A percentile compares a stretch with the other conserved stretches of the same genome.
These are phyloP conservation scores for Metschnikowia cubensis DNA, from an alignment of 805 yeast genomes.

Conservation along the genomic window DNA sequence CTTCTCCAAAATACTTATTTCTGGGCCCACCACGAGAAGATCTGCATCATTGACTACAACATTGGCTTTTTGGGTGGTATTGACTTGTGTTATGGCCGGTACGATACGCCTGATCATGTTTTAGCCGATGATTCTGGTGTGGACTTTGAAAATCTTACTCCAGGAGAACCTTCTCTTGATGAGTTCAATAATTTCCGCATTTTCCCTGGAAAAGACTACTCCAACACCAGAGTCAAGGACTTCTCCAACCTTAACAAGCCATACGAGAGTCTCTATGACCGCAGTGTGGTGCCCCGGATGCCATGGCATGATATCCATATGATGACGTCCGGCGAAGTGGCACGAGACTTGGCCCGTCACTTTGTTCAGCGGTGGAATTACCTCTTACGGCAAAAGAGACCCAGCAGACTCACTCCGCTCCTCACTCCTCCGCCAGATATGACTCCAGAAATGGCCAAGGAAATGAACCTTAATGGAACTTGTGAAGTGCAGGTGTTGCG, in stretches of 20 bases:
- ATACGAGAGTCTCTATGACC: constrained; percentile 86
- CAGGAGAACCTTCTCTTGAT: constrained; percentile 32
- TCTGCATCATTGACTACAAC: constrained; percentile 81
- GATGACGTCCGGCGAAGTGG: constrained; percentile 91
- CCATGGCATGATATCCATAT: constrained; percentile 99
- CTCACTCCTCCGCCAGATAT: constrained; percentile 90
- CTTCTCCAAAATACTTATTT: constrained; percentile 87
- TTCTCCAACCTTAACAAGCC: constrained; percentile 79
- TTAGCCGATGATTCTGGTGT: constrained; percentile 65
- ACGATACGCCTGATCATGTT: constrained; percentile 94
- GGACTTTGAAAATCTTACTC: constrained; percentile 29
- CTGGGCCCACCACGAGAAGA: constrained; percentile 99
- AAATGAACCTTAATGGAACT: constrained; percentile 66
- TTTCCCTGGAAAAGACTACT: constrained; percentile 96
- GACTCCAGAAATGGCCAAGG: constrained; percentile 62
- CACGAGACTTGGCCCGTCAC: constrained; percentile 88
- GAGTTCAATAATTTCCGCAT: constrained; percentile 52
- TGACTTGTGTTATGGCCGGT: constrained; percentile 93
- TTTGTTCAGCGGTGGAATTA: constrained; percentile 98
- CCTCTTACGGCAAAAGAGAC: constrained; percentile 85
- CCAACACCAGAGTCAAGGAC: constrained; percentile 91
- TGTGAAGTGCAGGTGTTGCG: constrained; percentile 90
- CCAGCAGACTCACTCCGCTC: constrained; percentile 89
- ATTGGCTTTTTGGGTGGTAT: constrained; percentile 93
- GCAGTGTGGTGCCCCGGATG: constrained; percentile 83